Evolutionary conservation across 2,329 filamentous ascomycete species (phyloP).

Genomic region (Drechslerella coelobrocha): DNA sequence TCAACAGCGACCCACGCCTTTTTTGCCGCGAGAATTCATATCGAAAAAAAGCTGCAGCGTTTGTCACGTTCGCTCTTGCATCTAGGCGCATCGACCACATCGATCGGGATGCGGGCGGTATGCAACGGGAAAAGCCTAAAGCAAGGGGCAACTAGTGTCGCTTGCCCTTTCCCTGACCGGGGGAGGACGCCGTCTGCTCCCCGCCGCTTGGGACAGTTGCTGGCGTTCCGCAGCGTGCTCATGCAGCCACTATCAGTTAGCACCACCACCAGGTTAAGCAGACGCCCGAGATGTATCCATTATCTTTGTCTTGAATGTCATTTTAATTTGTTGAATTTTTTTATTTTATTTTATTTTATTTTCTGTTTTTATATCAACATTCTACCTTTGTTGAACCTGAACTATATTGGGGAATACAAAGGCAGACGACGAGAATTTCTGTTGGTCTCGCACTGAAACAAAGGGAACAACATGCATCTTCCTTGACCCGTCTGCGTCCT

Average conservation of each 20-base stretch:
- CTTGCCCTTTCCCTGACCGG: constrained; percentile 4
- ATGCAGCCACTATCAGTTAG: too few species aligned
- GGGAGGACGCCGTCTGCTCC: constrained; percentile 26
- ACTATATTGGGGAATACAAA: constrained; percentile 24
- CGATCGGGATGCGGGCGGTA: background rate
- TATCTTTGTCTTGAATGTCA: too few species aligned
- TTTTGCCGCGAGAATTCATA: background rate
- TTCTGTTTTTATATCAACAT: background rate
- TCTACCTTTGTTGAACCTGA: constrained; percentile 10
- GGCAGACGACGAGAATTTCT: constrained; percentile 14
- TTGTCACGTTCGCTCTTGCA: background rate
- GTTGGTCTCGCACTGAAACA: constrained; percentile 38
- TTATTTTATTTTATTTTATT: background rate
- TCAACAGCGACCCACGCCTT: background rate
- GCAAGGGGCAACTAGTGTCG: constrained; percentile 41
- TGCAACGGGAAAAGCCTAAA: constrained; percentile 28
- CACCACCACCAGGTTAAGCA: too few species aligned
- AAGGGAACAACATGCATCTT: constrained; percentile 9
- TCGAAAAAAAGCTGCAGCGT: background rate
- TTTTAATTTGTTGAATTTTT: background rate
- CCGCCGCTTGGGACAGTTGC: constrained; percentile 20
- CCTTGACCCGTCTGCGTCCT: background rate
- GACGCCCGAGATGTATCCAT: too few species aligned
- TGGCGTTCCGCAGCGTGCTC: background rate
- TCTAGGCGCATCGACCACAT: background rate